A percentile compares a stretch with the other conserved stretches of the same genome.
Evolutionary conservation across 2,329 filamentous ascomycete genomes (phyloP).

Genomic region (Ilyonectria mors-panacis): DNA sequence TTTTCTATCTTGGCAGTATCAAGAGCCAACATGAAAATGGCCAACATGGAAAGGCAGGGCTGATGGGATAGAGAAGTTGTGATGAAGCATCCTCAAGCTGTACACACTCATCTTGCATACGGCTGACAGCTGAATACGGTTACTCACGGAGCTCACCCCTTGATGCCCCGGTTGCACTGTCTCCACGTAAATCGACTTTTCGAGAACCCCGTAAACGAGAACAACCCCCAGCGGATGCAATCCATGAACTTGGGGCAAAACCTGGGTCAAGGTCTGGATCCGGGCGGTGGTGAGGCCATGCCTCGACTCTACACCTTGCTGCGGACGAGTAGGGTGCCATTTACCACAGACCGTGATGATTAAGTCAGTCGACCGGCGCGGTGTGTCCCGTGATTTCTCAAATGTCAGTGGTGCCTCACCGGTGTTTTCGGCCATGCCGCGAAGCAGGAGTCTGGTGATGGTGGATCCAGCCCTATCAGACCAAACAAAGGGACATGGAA

Average conservation of each 20-base stretch:
- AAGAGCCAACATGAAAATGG: too few relatives aligned
- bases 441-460: slow-evolving; percentile 18
- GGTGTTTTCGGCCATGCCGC: slow-evolving; percentile 12
- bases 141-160: background rate
- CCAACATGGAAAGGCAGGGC: too few relatives aligned
- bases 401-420: slow-evolving; percentile 17
- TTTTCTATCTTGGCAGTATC: background rate
- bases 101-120: background rate
- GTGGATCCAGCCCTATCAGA: slow-evolving; percentile 22
- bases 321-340: slow-evolving; percentile 16
- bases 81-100: background rate
- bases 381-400: slow-evolving; percentile 26
- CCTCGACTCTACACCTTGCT: slow-evolving; percentile 23
- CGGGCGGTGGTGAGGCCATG: slow-evolving; percentile 18
- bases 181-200: background rate
- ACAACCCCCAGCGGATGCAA: background rate
- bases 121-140: too few relatives aligned
- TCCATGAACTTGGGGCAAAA: background rate
- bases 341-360: slow-evolving; percentile 8
- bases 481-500: background rate
- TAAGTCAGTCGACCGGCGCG: slow-evolving; percentile 15
- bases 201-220: background rate
- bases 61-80: too few relatives aligned
- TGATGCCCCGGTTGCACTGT: background rate
- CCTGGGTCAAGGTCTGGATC: slow-evolving; percentile 13